Base-by-base conservation (phyloP, 2,329 filamentous ascomycete genomes). In the Zymoseptoria brevis region DNA sequence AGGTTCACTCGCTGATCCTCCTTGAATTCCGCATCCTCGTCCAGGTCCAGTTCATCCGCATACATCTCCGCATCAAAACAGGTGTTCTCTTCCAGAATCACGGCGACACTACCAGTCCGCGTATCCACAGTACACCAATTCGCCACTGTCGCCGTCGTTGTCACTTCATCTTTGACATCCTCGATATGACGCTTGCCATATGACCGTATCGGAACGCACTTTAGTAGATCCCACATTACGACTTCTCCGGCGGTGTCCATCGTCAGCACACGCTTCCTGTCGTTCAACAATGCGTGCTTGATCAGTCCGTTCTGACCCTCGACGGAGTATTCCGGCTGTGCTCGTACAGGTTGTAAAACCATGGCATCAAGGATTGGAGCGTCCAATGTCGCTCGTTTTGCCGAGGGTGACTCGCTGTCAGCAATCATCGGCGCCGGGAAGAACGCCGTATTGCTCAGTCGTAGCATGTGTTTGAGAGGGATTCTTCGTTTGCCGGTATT, bases 41-140 rank as follows among this genome's bases (percentile, higher is more conserved):
- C 82, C 57, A 93, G 67, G 49, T 86, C 80, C 41, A 95, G 77
- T 74, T 97, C 92, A 71, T 99, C 94, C 0, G 91, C 93, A 72
- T 99, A 99, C 74, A 96, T 88, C 71, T 99, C 94, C 16, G 92
- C 94, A 74, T 99, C 94, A 67, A 99, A 99, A 72, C 92, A 96
- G 67, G 95, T 95, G 69, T 94, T 95, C 49, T 92, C 90, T 71
- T 99, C 94, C 19, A 99, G 75, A 19, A 95, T 87, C 2, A 96
- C 93, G 1, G 91, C 93, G 57, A 99, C 79, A 62, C 89, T 90
- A 41, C 94, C 94, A 4, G 93, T 97, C 67, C 93, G 87, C 19
- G 93, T 92, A 70, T 99, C 91, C 56, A 97, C 88, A 1, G 90
- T 90, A 72, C 94, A 99, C 94, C 94, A 99, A 57, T 96, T 93